Conservation (phyloP, 306 rosid genomes). For the Rubus parviflorus region DNA sequence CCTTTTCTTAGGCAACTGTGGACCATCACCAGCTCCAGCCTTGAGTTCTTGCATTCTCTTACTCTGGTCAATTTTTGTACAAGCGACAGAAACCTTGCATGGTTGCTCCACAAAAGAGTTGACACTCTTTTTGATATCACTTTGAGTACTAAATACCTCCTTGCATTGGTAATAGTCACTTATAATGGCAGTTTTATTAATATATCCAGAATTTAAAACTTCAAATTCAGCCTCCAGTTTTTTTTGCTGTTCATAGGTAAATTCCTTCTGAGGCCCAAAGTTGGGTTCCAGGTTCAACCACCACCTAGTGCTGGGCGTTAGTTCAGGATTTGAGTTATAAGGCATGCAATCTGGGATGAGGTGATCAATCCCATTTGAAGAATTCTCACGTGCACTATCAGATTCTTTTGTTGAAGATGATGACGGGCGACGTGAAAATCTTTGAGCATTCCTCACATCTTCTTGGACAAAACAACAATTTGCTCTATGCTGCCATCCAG, state of each 20-base stretch:
- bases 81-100: constrained; percentile 32
- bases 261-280: constrained; percentile 40
- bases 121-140: constrained; percentile 24
- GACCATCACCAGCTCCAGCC: constrained; percentile 35
- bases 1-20: constrained; percentile 40
- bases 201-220: constrained; percentile 35
- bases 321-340: constrained; percentile 27
- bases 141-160: constrained; percentile 30
- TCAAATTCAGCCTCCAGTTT: constrained; percentile 45
- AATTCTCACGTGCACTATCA: constrained; percentile 37
- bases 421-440: constrained; percentile 24
- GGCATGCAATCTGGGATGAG: constrained; percentile 26
- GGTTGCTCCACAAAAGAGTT: constrained; percentile 35
- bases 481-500: constrained; percentile 21
- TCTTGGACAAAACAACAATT: constrained; percentile 25
- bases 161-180: constrained; percentile 34
- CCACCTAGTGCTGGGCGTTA: constrained; percentile 50
- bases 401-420: constrained; percentile 43
- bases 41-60: constrained; percentile 36
- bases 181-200: constrained; percentile 29
- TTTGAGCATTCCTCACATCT: constrained; percentile 22
- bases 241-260: constrained; percentile 35
- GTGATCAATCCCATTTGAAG: constrained; percentile 30
- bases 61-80: constrained; percentile 29
- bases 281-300: constrained; percentile 67